Conservation (phyloP, 2,329 filamentous ascomycete species). For the Xylariaceae sp. region DNA sequence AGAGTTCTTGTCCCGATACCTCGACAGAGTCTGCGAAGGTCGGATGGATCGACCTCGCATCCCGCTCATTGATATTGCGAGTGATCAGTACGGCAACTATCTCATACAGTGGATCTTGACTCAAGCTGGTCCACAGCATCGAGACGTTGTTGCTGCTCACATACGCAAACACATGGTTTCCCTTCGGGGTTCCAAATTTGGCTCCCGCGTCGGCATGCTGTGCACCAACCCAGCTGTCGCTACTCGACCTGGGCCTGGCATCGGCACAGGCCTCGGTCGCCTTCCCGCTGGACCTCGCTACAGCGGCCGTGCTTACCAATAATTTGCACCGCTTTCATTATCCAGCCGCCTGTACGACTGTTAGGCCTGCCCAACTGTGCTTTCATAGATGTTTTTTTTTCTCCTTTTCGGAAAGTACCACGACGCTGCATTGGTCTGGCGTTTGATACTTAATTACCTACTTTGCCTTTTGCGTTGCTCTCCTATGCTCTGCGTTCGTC, state of each 20-base stretch:
- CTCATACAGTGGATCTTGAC: conserved; percentile 96
- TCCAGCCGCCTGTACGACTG: too few species aligned
- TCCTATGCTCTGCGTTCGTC: conserved; percentile 22
- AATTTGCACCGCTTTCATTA: too few species aligned
- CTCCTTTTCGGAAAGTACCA: too few species aligned
- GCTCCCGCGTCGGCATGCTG: conserved; percentile 96
- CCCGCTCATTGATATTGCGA: conserved; percentile 94
- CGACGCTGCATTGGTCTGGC: background rate
- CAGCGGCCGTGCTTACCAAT: conserved; percentile 53
- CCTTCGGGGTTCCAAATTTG: conserved; percentile 95
- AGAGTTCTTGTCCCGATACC: conserved; percentile 88
- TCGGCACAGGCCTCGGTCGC: conserved; percentile 57
- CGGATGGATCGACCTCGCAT: conserved; percentile 89
- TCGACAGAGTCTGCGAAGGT: conserved; percentile 90
- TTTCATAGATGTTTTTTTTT: too few species aligned
- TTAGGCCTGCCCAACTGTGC: too few species aligned
- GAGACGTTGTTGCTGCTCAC: conserved; percentile 87
- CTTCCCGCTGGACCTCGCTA: conserved; percentile 57
- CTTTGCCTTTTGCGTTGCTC: conserved; percentile 14
- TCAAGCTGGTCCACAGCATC: conserved; percentile 80
- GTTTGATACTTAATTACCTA: too few species aligned
- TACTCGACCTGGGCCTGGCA: conserved; percentile 82
- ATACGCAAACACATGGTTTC: conserved; percentile 99
- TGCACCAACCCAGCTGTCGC: conserved; percentile 91
- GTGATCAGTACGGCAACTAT: conserved; percentile 98